Percentiles rank a stretch among this genome's conserved stretches.
These are phyloP conservation scores for Ophiocordyceps camponoti-leonardi DNA, from an alignment of 2,329 filamentous ascomycete species.

Conservation along the genomic window DNA sequence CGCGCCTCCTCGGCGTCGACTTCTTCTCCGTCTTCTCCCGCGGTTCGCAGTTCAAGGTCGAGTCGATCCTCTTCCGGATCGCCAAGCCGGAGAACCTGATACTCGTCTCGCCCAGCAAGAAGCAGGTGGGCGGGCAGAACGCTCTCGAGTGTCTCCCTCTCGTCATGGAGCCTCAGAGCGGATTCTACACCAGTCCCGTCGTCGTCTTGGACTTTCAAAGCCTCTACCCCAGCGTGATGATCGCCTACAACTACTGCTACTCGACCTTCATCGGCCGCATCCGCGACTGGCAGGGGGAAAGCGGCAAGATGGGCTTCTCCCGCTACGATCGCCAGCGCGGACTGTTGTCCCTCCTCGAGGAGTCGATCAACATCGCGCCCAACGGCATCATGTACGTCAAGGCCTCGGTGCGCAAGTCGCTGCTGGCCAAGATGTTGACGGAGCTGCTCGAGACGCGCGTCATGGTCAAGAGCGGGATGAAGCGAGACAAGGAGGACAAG, in stretches of 20 bases:
- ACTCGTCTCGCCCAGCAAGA: slow-evolving; percentile 73
- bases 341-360: slow-evolving; percentile 60
- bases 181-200: slow-evolving; percentile 79
- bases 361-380: slow-evolving; percentile 80
- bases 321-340: slow-evolving; percentile 66
- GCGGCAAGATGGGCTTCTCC: slow-evolving; percentile 83
- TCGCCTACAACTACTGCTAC: slow-evolving; percentile 98
- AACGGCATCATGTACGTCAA: slow-evolving; percentile 96
- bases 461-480: slow-evolving; percentile 98
- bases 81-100: slow-evolving; percentile 94
- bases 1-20: slow-evolving; percentile 79
- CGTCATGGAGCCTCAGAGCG: slow-evolving; percentile 94
- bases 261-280: slow-evolving; percentile 87
- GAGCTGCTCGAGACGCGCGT: slow-evolving; percentile 92
- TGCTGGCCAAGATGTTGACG: slow-evolving; percentile 89
- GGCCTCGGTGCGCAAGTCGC: slow-evolving; percentile 67
- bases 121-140: slow-evolving; percentile 87
- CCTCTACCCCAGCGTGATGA: slow-evolving; percentile 94
- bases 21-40: slow-evolving; percentile 93
- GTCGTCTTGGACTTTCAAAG: slow-evolving; percentile 93
- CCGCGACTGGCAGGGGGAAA: slow-evolving; percentile 64
- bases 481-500: slow-evolving; percentile 76
- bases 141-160: slow-evolving; percentile 85
- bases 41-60: slow-evolving; percentile 95
- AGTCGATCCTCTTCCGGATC: slow-evolving; percentile 96